Evolutionary conservation across 192 early-diverging fungal species (phyloP).

Genomic region (Chytriomyces sp.): DNA sequence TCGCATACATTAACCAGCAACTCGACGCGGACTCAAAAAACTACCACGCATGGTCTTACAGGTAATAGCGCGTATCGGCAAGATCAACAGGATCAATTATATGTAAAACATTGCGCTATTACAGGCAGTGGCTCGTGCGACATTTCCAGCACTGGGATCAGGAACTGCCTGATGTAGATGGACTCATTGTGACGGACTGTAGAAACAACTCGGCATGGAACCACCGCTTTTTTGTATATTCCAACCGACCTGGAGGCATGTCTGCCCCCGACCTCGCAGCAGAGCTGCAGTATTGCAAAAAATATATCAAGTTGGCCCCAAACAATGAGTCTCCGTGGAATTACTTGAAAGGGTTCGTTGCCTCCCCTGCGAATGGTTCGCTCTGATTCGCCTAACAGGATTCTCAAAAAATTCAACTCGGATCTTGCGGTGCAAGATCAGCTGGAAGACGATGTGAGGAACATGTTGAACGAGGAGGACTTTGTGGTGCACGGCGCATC

Average conservation of each 20-base stretch:
- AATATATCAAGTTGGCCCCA: constrained; percentile 77
- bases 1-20: constrained; percentile 68
- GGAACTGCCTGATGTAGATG: constrained; percentile 77
- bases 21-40: constrained; percentile 90
- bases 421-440: neutral
- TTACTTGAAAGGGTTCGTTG: constrained; percentile 75
- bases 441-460: neutral
- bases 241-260: constrained; percentile 41
- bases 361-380: neutral
- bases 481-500: constrained; percentile 13
- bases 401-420: neutral
- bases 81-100: neutral
- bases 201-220: constrained; percentile 99
- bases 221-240: constrained; percentile 85
- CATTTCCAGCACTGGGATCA: constrained; percentile 76
- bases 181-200: constrained; percentile 76
- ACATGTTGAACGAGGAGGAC: neutral
- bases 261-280: constrained; percentile 46
- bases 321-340: constrained; percentile 93
- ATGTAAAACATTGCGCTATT: neutral
- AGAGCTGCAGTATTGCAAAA: constrained; percentile 69
- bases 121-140: constrained; percentile 86
- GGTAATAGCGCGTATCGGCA: constrained; percentile 35
- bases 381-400: neutral
- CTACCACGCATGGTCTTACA: constrained; percentile 98